Evolutionary conservation across 176 grass and related monocot genomes (phyloP).

Genomic region (Lolium rigidum): DNA sequence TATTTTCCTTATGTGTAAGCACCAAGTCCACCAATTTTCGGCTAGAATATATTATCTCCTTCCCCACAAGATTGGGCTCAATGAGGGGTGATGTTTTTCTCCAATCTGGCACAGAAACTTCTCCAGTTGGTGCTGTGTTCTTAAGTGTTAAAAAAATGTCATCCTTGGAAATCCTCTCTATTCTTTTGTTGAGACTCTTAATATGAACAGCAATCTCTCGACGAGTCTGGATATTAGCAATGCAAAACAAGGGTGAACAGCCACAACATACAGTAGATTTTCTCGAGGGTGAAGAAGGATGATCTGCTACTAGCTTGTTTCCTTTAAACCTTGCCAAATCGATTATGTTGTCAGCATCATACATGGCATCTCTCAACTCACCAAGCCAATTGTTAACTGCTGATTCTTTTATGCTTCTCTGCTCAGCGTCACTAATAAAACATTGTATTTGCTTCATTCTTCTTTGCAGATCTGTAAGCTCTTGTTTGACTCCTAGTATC

Average conservation of each 20-base stretch:
- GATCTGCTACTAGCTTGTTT: conserved; percentile 6
- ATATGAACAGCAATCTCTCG: neutral
- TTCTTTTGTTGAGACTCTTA: neutral
- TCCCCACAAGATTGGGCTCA: conserved; percentile 41
- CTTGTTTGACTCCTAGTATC: conserved; percentile 35
- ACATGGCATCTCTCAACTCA: conserved; percentile 49
- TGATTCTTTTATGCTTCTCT: conserved; percentile 19
- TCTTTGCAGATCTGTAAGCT: conserved; percentile 8
- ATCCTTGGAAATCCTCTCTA: neutral
- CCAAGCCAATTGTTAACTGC: conserved; percentile 41
- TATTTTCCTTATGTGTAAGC: conserved; percentile 4
- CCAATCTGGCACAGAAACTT: neutral
- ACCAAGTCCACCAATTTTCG: conserved; percentile 12
- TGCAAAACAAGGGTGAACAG: neutral
- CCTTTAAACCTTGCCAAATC: conserved; percentile 41
- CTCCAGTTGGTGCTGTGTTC: neutral
- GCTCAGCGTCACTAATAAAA: conserved; percentile 32
- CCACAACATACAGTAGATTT: neutral
- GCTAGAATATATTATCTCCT: neutral
- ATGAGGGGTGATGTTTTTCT: neutral
- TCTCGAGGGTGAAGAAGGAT: neutral
- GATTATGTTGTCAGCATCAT: conserved; percentile 52
- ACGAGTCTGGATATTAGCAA: neutral
- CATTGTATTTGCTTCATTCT: conserved; percentile 25
- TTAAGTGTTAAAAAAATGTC: neutral